Evolutionary conservation across 208 protist species (phyloP), one percentile per base, ranked within the genome.

Genomic region (Angomonas deanei): DNA sequence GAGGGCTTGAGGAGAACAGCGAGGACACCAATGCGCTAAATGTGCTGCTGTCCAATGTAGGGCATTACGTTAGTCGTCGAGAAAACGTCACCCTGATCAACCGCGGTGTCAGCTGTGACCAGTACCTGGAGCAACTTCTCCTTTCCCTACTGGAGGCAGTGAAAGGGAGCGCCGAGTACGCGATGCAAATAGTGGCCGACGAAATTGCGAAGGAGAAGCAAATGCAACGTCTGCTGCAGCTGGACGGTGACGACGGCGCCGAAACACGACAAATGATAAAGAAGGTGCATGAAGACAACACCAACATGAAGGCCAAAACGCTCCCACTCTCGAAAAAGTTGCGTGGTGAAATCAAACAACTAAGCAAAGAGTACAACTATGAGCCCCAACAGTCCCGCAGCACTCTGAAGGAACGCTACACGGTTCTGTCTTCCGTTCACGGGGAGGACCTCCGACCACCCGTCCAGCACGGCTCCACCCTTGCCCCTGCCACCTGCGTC

Each of bases 151-250:
- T 92, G 46, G 74, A 78, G 19, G 61, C 76, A 2, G 71, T 91
- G 47, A 75, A 84, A 31, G 57, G 70, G 21, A 78, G 74, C 6
- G 86, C 86, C 1, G 89, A 95, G 64, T 88, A 93, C 64, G 89
- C 83, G 17, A 92, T 95, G 79, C 89, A 93, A 57, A 72, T 95
- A 21, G 89, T 92, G n/a, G 86, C 89, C 0, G 89, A 95, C 66
- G 86, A 92, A 52, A 82, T 88, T 30, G 89, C 89, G 0, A 95
- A 95, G 64, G 85, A 93, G 57, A 88, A 86, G 61, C 89, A 95
- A 60, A 95, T 95, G 83, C 89, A 95, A 60, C 83, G 89, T 15
- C 73, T 95, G 42, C 78, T 95, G 19, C 89, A 93, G 50, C 67
- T 93, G 38, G 84, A 89, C 49, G 72, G 72, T 61, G 74, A 72